Percentiles rank a stretch among this genome's conserved stretches.
Conservation (phyloP, 495 filamentous ascomycete species). For the Xylaria bambusicola region DNA sequence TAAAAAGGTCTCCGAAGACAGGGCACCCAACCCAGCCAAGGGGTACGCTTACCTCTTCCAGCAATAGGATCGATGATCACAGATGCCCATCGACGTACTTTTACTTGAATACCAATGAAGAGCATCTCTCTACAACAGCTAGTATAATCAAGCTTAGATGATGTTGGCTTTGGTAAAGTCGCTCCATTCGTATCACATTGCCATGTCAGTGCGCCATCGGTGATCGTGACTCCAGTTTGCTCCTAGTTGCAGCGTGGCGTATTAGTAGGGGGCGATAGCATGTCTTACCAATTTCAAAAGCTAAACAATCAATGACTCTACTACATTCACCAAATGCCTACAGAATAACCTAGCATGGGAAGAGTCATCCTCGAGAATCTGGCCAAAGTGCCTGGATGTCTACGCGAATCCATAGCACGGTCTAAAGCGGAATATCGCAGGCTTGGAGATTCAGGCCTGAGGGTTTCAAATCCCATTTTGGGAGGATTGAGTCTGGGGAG, state of each 20-base stretch:
- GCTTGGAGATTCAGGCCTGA: background rate
- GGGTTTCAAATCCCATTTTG: background rate
- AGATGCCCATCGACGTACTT: background rate
- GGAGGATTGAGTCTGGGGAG: background rate
- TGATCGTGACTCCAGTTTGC: background rate
- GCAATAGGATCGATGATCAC: background rate
- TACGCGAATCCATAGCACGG: background rate
- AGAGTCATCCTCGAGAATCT: background rate
- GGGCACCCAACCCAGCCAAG: background rate
- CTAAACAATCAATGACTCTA: background rate
- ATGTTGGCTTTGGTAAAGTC: background rate
- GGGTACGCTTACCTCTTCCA: background rate
- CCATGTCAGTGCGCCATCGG: background rate
- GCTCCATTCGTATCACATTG: background rate
- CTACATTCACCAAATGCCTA: background rate
- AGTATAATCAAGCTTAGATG: background rate
- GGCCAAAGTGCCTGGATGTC: background rate
- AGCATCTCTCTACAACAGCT: too few species aligned
- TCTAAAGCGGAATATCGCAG: background rate
- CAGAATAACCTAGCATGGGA: background rate
- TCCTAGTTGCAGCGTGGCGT: background rate
- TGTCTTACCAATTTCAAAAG: background rate
- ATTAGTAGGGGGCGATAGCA: background rate
- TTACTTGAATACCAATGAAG: too few species aligned
- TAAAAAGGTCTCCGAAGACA: background rate